Base-by-base conservation (phyloP, 768 basidiomycete genomes). In the Dioszegia aurantiaca region DNA sequence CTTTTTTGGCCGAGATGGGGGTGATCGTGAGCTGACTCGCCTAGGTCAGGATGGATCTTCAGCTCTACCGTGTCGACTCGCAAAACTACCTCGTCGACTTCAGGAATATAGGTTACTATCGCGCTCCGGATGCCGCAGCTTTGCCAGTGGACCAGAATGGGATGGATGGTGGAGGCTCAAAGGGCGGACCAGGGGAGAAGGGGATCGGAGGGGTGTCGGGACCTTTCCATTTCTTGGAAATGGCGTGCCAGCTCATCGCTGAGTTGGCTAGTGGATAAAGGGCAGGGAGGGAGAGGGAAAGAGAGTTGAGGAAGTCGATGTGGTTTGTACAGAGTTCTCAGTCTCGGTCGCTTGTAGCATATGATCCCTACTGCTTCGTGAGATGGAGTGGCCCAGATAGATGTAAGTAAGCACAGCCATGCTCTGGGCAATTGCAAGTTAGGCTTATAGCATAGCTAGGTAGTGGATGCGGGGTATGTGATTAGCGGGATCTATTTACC, bases 31-130 rank as follows among this genome's bases (percentile, higher is more conserved):
- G 54, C 42, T 62, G 27, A 60, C n/a, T 26, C 37, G 6, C 37
- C 4, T 69, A 93, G 91, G 85, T 95, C 5, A 81, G 95, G 33
- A 97, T 97, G 92, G 95, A 99, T 77, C 83, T 99, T 1, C 92
- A 97, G 68, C 83, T 98, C 37, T 99, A 98, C 76, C 88, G 90
- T 82, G 90, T 99, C 19, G 94, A 99, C 73, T 86, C 86, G 23
- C 85, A 86, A 75, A 97, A 97, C 78, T 98, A 97, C 78, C 83
- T 99, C 27, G 95, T 99, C 56, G 94, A 98, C 74, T 99, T 99
- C 79, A 87, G 95, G 68, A 93, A 98, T 80, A 90, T 95, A 77
- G 92, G 90, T 73, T 88, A 91, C 51, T 95, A 97, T 77, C 60
- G 67, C 6, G 70, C 76, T 16, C 51, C 41, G 17, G 54, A 43